Conservation (phyloP, 805 yeast species). For the Jamesozyma piceae region DNA sequence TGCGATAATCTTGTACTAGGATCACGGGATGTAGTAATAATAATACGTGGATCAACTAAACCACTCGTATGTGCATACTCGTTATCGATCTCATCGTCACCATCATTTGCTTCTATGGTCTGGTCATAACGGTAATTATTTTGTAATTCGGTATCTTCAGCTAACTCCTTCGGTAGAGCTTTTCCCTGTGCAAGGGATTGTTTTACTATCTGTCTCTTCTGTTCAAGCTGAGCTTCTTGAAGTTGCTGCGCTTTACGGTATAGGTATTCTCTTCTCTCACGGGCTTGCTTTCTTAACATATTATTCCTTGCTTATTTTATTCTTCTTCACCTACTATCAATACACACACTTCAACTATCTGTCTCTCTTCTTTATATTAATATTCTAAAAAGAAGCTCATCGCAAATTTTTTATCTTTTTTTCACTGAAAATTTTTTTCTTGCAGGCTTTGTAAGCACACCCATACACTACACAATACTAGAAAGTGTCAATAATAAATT, state of each 20-base stretch:
- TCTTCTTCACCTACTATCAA: neutral
- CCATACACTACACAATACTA: neutral
- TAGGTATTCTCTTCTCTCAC: conserved; percentile 90
- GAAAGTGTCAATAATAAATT: too few relatives aligned
- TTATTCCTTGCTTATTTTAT: neutral
- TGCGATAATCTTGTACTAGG: conserved; percentile 81
- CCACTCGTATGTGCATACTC: conserved; percentile 88
- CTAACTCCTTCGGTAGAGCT: conserved; percentile 78
- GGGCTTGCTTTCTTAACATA: conserved; percentile 84
- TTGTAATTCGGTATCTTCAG: conserved; percentile 77
- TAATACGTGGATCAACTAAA: conserved; percentile 76
- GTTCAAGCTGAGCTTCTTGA: conserved; percentile 78
- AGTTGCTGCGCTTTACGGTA: conserved; percentile 82
- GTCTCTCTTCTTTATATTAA: neutral
- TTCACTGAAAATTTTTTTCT: neutral
- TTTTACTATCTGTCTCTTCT: conserved; percentile 76
- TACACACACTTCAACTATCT: neutral
- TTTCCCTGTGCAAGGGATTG: conserved; percentile 89
- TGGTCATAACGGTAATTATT: conserved; percentile 83
- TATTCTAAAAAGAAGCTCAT: conserved; percentile 7
- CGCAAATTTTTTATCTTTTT: conserved; percentile 4
- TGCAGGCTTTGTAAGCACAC: neutral
- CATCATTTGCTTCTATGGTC: conserved; percentile 35
- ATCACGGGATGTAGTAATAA: conserved; percentile 88
- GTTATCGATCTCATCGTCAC: conserved; percentile 59